Base-by-base conservation (phyloP, 106 monocot genomes). In the Agapanthus africanus region DNA sequence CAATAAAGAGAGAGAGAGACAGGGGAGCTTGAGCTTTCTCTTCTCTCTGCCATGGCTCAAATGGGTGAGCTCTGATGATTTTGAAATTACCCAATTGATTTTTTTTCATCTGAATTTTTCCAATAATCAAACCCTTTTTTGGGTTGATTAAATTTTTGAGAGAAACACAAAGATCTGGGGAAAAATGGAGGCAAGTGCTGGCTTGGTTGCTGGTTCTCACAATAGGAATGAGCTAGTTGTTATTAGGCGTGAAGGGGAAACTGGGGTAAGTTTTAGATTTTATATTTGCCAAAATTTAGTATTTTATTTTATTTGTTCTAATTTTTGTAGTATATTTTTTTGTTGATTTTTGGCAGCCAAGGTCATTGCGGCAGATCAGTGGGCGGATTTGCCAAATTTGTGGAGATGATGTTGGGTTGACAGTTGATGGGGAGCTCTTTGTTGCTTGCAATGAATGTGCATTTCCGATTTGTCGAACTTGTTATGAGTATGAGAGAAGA, bases 311-410 rank as follows among this genome's bases (percentile, higher is more conserved):
- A n/a, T n/a, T n/a, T n/a, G n/a, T n/a, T n/a, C n/a, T n/a, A n/a
- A 13, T 40, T 66, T 9, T 6, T 14, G n/a, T n/a, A n/a, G n/a
- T n/a, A 4, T 3, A 22, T 38, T n/a, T n/a, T 35, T 6, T 64
- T 33, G 19, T 64, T 38, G 22, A 6, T 3, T 39, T 47, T 19
- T 47, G 13, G 19, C 88, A 95, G 91, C 85, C 88, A 52, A 91
- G 70, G 85, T 91, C 91, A 4, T 44, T 95, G 75, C 57, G 81
- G 76, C 84, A 78, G 26, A 65, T 80, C 52, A 95, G 77, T 57
- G 85, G 88, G 22, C 95, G 91, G 69, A 85, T 94, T 65, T 94
- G 94, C 71, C 94, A 94, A 77, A 94, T 94, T 90, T 94, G 94
- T 42, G 87, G 94, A 13, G 94, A 94, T 70, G 87, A 94, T 37